A percentile compares a stretch with the other conserved stretches of the same genome.
Conservation (phyloP, 1,139 yeast genomes). For the Yamadazyma jaroonii region DNA sequence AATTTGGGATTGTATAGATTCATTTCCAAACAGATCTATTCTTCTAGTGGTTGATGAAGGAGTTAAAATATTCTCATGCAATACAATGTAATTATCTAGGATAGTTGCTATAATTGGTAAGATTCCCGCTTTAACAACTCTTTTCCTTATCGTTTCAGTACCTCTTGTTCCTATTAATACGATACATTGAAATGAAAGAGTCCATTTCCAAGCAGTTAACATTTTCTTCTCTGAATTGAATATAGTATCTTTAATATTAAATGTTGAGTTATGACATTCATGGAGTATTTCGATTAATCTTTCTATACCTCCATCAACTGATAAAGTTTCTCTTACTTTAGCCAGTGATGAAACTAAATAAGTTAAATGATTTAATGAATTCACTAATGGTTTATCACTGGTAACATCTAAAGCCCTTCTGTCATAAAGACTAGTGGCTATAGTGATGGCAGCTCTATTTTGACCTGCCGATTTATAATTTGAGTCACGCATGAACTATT, state of each 20-base stretch:
- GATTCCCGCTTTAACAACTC: conserved; percentile 89
- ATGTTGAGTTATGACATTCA: conserved; percentile 58
- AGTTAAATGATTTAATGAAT: conserved; percentile 86
- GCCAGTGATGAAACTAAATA: conserved; percentile 83
- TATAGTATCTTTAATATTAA: conserved; percentile 32
- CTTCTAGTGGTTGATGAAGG: conserved; percentile 30
- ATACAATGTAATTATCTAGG: conserved; percentile 71
- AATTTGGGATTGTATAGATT: not conserved
- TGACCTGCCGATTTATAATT: conserved; percentile 75
- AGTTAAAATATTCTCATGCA: conserved; percentile 29
- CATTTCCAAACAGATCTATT: conserved; percentile 1
- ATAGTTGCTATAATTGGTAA: conserved; percentile 90
- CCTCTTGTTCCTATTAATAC: conserved; percentile 93
- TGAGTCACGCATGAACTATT: conserved; percentile 94
- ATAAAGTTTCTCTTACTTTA: conserved; percentile 84
- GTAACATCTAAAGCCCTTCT: conserved; percentile 91
- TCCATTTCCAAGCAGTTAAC: conserved; percentile 93
- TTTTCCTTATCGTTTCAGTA: conserved; percentile 76
- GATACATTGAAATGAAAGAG: conserved; percentile 86
- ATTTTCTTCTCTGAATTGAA: conserved; percentile 49
- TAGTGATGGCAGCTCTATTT: conserved; percentile 87
- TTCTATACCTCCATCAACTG: conserved; percentile 90
- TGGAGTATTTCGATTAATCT: conserved; percentile 81
- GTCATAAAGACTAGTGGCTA: conserved; percentile 85
- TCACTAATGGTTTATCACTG: conserved; percentile 84